Evolutionary conservation across 345 rosid species (phyloP).

Genomic region (Populus nigra): DNA sequence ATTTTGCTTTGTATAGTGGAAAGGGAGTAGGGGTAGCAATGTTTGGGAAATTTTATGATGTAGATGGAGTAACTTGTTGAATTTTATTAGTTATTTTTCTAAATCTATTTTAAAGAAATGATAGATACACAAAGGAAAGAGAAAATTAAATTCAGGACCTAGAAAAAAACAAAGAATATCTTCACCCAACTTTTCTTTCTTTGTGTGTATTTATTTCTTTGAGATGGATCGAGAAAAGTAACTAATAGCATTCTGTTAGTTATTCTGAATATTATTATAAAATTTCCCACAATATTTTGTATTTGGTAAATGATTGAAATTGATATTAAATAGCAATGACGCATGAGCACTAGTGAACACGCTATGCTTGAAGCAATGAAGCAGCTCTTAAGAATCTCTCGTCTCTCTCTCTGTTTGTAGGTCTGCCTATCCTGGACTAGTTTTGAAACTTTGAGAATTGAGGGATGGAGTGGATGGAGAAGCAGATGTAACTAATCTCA

Average conservation of each 20-base stretch:
- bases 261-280: no score
- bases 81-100: no score
- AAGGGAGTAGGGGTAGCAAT: slow-evolving; percentile 29
- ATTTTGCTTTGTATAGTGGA: slow-evolving; percentile 49
- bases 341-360: slow-evolving; percentile 16
- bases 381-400: neutral
- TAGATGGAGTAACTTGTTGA: no score
- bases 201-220: no score
- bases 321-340: neutral
- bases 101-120: no score
- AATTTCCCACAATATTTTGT: no score
- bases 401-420: neutral
- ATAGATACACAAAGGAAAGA: no score
- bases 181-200: no score
- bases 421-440: neutral
- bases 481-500: neutral
- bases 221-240: no score
- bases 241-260: no score
- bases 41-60: slow-evolving; percentile 8
- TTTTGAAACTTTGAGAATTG: neutral
- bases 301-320: slow-evolving; percentile 23
- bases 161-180: no score
- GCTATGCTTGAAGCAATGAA: slow-evolving; percentile 22
- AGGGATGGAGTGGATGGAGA: neutral
- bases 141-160: no score